These are phyloP conservation scores for Ophiostoma australiae DNA, from an alignment of 2,329 filamentous ascomycete species.

Conservation along the genomic window DNA sequence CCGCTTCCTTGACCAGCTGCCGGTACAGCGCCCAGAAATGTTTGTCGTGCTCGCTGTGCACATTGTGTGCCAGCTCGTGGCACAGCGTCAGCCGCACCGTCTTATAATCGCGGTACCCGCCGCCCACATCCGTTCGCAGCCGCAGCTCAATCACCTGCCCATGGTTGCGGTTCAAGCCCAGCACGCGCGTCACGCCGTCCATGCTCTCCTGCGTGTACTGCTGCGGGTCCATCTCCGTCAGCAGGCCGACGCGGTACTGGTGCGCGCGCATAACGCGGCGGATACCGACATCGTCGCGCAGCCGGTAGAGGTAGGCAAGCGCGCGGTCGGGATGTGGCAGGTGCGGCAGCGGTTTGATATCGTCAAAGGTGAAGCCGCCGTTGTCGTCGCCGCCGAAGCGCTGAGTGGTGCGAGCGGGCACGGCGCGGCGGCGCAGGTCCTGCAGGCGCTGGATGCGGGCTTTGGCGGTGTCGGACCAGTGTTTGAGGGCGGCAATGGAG, in stretches of 20 bases:
- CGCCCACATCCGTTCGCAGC: slow-evolving; percentile 86
- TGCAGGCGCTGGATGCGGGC: slow-evolving; percentile 18
- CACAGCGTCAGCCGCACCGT: slow-evolving; percentile 88
- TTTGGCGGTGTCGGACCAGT: slow-evolving; percentile 26
- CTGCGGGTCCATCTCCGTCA: slow-evolving; percentile 94
- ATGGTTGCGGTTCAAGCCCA: slow-evolving; percentile 81
- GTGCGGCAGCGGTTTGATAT: slow-evolving; percentile 67
- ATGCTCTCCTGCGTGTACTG: slow-evolving; percentile 68
- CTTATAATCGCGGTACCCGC: slow-evolving; percentile 89
- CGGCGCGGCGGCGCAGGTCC: slow-evolving; percentile 20
- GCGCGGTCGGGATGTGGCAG: slow-evolving; percentile 72
- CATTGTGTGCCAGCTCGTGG: slow-evolving; percentile 92
- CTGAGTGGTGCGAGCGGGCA: slow-evolving; percentile 20
- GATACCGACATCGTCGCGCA: slow-evolving; percentile 81
- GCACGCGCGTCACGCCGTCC: slow-evolving; percentile 66
- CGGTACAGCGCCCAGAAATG: slow-evolving; percentile 87
- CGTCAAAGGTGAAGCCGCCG: slow-evolving; percentile 68
- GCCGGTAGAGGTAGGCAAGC: slow-evolving; percentile 64
- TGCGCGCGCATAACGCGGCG: slow-evolving; percentile 76
- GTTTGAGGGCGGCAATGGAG: slow-evolving; percentile 30
- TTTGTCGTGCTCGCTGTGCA: slow-evolving; percentile 75
- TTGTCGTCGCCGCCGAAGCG: slow-evolving; percentile 48
- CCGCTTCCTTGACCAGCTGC: slow-evolving; percentile 83
- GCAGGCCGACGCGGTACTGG: slow-evolving; percentile 73
- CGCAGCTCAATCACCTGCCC: slow-evolving; percentile 89